Evolutionary conservation across 208 protist species (phyloP), one percentile per base, ranked within the genome.

Genomic region (Endotrypanum monterogeii): DNA sequence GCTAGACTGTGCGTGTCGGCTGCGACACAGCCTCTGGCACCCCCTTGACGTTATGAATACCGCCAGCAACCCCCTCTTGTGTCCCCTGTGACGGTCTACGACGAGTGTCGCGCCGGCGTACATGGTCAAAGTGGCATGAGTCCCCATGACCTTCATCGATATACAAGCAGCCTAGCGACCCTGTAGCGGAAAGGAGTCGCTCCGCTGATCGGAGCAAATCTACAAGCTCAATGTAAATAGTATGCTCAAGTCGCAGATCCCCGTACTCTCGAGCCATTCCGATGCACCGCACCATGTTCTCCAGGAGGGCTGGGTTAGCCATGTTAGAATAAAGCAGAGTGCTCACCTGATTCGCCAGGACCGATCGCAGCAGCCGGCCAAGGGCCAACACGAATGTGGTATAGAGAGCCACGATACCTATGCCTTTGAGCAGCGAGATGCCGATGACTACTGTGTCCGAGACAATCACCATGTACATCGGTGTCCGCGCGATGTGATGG

Each of bases 341-440:
- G 67, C 83, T 73, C 30, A 82, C 88, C 56, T 83, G 83, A 61
- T 83, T 84, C n/a, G 87, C 73, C 74, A 92, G 73, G 48, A 89
- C 74, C 0, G 78, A 84, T 18, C 90, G 83, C 63, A 96, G 84
- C 54, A 95, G 71, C 8, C 84, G 82, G 1, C 86, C 89, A 0
- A 96, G 55, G n/a, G 89, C 88, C 39, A 96, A 68, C 14, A 96
- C 89, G 70, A 96, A 91, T 16, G 92, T 96, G 44, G 90, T 90
- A 80, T 95, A 96, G 32, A 95, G 68, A 39, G 92, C 90, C 32
- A 96, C 79, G 44, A 95, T 89, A 60, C 90, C 86, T 44, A 94
- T 76, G 52, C 83, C 76, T 51, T 85, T 83, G 52, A 96, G 76
- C n/a, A 90, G 80, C 12, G 85, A 79, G 35, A 92, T 73, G 44